A percentile compares a stretch with the other conserved stretches of the same genome.
These are phyloP conservation scores for Chalciporus sp. DNA, from an alignment of 1,284 basidiomycete species.

Conservation along the genomic window DNA sequence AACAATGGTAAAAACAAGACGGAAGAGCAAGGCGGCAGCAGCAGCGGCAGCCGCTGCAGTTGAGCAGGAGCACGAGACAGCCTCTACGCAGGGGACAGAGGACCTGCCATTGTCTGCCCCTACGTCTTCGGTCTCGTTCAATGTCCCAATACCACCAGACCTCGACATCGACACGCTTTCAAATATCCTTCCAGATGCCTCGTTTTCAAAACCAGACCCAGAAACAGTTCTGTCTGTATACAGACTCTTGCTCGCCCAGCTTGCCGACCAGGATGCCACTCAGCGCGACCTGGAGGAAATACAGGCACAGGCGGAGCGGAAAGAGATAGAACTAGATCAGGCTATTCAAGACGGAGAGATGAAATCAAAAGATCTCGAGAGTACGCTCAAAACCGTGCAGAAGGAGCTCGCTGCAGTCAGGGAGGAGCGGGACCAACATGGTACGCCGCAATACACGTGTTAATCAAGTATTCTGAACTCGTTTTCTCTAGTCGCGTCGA, in stretches of 20 bases:
- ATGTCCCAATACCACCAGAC: slow-evolving; percentile 53
- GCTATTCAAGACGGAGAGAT: slow-evolving; percentile 73
- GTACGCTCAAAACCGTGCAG: slow-evolving; percentile 49
- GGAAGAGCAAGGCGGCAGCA: slow-evolving; percentile 46
- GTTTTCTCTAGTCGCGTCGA: slow-evolving; percentile 47
- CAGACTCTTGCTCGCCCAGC: slow-evolving; percentile 58
- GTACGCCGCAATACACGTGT: slow-evolving; percentile 41
- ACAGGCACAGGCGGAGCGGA: slow-evolving; percentile 62
- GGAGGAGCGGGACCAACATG: slow-evolving; percentile 63
- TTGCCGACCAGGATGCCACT: slow-evolving; percentile 52
- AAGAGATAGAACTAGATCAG: slow-evolving; percentile 79
- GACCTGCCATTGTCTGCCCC: slow-evolving; percentile 21
- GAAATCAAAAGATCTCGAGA: slow-evolving; percentile 55
- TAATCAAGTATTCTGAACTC: slow-evolving; percentile 7
- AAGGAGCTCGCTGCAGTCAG: slow-evolving; percentile 56
- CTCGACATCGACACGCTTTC: slow-evolving; percentile 61
- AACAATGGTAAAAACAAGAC: slow-evolving; percentile 41
- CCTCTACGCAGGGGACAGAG: slow-evolving; percentile 37
- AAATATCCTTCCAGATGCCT: slow-evolving; percentile 53
- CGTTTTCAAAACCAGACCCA: slow-evolving; percentile 54
- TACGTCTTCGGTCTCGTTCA: slow-evolving; percentile 24
- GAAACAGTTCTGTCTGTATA: slow-evolving; percentile 65
- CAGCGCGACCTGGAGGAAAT: slow-evolving; percentile 66
- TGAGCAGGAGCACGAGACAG: slow-evolving; percentile 33
- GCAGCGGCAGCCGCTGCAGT: slow-evolving; percentile 34